Base-by-base conservation (phyloP, 352 stramenopile species). In the Aphanomyces stellatus region DNA sequence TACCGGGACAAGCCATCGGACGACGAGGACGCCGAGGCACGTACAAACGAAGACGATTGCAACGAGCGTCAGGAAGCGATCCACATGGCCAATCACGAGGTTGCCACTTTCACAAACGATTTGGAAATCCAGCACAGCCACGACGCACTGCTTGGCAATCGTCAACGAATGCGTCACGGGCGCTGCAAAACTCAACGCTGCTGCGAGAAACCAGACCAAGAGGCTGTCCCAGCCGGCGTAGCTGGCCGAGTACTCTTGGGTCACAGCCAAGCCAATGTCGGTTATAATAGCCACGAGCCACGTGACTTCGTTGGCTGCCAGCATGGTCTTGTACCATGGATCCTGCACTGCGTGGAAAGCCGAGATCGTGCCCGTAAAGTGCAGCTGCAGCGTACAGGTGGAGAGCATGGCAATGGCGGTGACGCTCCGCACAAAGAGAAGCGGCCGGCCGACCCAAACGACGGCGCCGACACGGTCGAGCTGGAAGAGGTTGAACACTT, bases 281-380 rank as follows among this genome's bases (percentile, higher is more conserved):
- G 48, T 63, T 8, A 63, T 17, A 22, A 63, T 27, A 5, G 35
- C 35, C 17, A 63, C 55, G 27, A 49, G 55, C 55, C 55, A 63
- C 35, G 55, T 63, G 13, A 63, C 28, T 25, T 63, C 55, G 41
- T 11, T 35, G 7, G 55, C 55, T 22, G 55, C 35, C 19, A 63
- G 41, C 55, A 63, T 15, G 5, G 55, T 63, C n/a, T 63, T 63
- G 55, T 49, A 63, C 55, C 55, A 63, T 27, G 55, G 55, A 6
- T 49, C 13, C 7, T 24, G 10, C 8, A 63, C 41, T 2, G 35
- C 7, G 2, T 10, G 1, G 2, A 63, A 6, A 11, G 24, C 6
- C 35, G 55, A 33, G 7, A 63, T 24, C 22, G 7, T 10, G 35
- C 55, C 55, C n/a, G 35, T 31, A 24, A 24, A 48, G 7, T n/a